A percentile compares a stretch with the other conserved stretches of the same genome.
Evolutionary conservation across 2,329 filamentous ascomycete genomes (phyloP).

Genomic region (Alternaria ethzedia): DNA sequence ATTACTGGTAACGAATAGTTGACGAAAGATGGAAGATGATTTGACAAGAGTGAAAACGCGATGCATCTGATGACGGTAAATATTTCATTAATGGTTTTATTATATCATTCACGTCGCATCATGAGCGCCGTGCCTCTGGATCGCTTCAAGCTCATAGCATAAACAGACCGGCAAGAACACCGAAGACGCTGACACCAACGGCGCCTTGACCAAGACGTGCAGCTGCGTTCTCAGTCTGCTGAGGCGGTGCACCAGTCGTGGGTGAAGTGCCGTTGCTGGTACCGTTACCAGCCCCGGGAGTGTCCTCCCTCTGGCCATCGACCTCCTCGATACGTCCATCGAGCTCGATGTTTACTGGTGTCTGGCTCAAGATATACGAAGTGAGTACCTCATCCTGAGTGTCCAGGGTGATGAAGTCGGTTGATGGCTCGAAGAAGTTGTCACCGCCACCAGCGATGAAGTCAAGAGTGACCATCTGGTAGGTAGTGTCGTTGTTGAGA

Average conservation of each 20-base stretch:
- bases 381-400: constrained; percentile 62
- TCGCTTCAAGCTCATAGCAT: constrained; percentile 15
- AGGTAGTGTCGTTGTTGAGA: constrained; percentile 57
- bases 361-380: constrained; percentile 57
- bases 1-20: background rate
- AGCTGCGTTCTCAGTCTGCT: constrained; percentile 20
- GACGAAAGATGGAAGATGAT: background rate
- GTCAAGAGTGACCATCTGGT: constrained; percentile 67
- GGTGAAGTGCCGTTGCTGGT: constrained; percentile 27
- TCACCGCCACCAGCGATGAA: constrained; percentile 67
- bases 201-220: constrained; percentile 6
- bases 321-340: constrained; percentile 56
- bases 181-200: constrained; percentile 13
- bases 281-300: constrained; percentile 16
- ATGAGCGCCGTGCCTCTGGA: background rate
- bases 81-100: background rate
- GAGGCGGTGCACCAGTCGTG: constrained; percentile 11
- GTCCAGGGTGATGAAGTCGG: constrained; percentile 57
- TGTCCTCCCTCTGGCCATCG: constrained; percentile 22
- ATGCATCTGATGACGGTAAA: background rate
- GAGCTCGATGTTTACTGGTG: constrained; percentile 59
- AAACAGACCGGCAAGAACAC: constrained; percentile 15
- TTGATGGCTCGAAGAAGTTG: constrained; percentile 59
- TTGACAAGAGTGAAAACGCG: background rate
- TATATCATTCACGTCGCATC: background rate